Conservation (phyloP, 225 moss, liverwort and hornwort species). For the Pseudisothecium myosuroides region DNA sequence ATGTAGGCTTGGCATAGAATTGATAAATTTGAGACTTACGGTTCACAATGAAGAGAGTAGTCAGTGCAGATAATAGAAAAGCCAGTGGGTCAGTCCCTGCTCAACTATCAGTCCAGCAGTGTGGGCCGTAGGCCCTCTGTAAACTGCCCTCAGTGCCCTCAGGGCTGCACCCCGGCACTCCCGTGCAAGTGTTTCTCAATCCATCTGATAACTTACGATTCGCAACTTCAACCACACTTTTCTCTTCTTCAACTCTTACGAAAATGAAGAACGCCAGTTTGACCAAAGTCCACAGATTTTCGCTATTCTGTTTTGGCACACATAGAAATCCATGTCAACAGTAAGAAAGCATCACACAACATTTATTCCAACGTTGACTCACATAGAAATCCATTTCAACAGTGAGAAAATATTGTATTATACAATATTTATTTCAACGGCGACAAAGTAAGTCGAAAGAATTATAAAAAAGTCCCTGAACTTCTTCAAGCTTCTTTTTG, state of each 20-base stretch:
- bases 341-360: background rate
- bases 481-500: background rate
- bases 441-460: background rate
- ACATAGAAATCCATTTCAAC: background rate
- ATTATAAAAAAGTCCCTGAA: background rate
- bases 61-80: too few relatives aligned
- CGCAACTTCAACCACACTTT: background rate
- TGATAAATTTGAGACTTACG: background rate
- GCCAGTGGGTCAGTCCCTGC: too few relatives aligned
- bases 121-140: too few relatives aligned
- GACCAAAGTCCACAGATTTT: background rate
- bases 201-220: too few relatives aligned
- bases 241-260: background rate
- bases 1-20: fast-evolving
- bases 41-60: background rate
- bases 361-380: background rate
- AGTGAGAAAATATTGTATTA: background rate
- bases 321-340: background rate
- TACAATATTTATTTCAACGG: background rate
- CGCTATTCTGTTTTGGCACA: background rate
- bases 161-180: background rate
- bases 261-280: background rate
- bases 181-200: background rate
- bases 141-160: too few relatives aligned
- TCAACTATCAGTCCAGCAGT: too few relatives aligned